Conservation (phyloP, 192 early-diverging fungal species). For the Coemansia sp. region DNA sequence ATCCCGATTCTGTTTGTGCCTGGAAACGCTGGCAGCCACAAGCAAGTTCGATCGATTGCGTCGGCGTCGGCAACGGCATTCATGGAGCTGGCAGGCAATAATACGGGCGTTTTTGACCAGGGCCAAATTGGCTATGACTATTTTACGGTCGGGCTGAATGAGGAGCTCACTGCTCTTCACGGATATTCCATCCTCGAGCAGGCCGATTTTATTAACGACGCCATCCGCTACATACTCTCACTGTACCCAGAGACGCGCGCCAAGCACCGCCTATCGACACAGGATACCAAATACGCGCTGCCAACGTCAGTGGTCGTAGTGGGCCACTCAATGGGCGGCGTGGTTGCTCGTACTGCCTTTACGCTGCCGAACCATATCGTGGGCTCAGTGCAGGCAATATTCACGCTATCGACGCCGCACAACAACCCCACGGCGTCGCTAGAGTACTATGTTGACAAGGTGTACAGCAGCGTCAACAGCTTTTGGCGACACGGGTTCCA, state of each 20-base stretch:
- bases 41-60: slow-evolving; percentile 87
- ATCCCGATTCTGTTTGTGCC: slow-evolving; percentile 94
- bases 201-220: slow-evolving; percentile 83
- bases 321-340: slow-evolving; percentile 96
- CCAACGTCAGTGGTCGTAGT: slow-evolving; percentile 82
- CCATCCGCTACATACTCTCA: slow-evolving; percentile 74
- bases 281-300: slow-evolving; percentile 39
- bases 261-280: slow-evolving; percentile 12
- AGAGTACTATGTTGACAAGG: slow-evolving; percentile 54
- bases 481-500: slow-evolving; percentile 68
- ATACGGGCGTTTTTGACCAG: slow-evolving; percentile 11
- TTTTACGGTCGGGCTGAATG: slow-evolving; percentile 77
- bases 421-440: slow-evolving; percentile 78
- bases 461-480: slow-evolving; percentile 69
- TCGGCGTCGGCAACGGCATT: slow-evolving; percentile 67
- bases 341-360: slow-evolving; percentile 85
- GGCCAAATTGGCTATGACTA: slow-evolving; percentile 56
- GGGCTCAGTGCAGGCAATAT: slow-evolving; percentile 76
- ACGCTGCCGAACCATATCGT: slow-evolving; percentile 69
- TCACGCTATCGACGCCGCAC: slow-evolving; percentile 92
- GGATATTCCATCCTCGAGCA: slow-evolving; percentile 83
- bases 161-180: slow-evolving; percentile 92
- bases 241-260: slow-evolving; percentile 61
- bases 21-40: slow-evolving; percentile 92
- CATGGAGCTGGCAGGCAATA: slow-evolving; percentile 41